Evolutionary conservation across 495 filamentous ascomycete genomes (phyloP).

Genomic region (Parachaetomium inaequale): DNA sequence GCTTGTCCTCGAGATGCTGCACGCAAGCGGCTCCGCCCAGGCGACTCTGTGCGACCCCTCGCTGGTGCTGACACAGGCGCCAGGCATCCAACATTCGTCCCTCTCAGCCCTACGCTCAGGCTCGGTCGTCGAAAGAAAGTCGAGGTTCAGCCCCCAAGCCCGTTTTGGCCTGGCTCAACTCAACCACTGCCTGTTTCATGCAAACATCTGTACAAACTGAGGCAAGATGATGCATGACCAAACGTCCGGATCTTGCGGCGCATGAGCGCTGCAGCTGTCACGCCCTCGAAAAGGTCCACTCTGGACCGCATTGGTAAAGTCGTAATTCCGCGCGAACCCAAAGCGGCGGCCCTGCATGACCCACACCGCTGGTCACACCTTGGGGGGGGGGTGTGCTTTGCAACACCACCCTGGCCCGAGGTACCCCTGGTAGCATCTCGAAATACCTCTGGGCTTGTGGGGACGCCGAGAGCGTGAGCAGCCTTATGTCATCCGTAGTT

Average conservation of each 20-base stretch:
- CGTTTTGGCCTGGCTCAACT: slow-evolving; percentile 3
- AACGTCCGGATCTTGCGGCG: slow-evolving; percentile 12
- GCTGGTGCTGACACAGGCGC: slow-evolving; percentile 21
- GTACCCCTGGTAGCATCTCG: slow-evolving; percentile 4
- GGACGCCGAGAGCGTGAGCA: slow-evolving; percentile 2
- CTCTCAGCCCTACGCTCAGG: slow-evolving; percentile 21
- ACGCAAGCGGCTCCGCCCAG: slow-evolving; percentile 18
- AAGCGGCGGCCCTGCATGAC: not conserved
- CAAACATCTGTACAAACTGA: not conserved
- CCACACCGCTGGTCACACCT: slow-evolving; percentile 16
- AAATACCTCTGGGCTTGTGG: slow-evolving; percentile 14
- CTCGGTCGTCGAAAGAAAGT: slow-evolving; percentile 6
- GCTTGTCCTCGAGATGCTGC: slow-evolving; percentile 15
- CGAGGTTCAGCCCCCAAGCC: slow-evolving; percentile 11
- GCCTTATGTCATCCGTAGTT: slow-evolving; percentile 24
- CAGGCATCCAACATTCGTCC: slow-evolving; percentile 15
- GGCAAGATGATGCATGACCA: slow-evolving; percentile 11
- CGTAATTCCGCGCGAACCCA: not conserved
- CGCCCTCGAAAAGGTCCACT: not conserved
- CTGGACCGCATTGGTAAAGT: not conserved
- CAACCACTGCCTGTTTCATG: slow-evolving; percentile 15
- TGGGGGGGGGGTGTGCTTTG: slow-evolving; percentile 4
- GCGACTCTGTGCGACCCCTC: slow-evolving; percentile 7
- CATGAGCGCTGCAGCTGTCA: slow-evolving; percentile 9
- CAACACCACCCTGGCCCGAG: not conserved